Base-by-base conservation (phyloP, 345 rosid species). In the Camelina hispida region DNA sequence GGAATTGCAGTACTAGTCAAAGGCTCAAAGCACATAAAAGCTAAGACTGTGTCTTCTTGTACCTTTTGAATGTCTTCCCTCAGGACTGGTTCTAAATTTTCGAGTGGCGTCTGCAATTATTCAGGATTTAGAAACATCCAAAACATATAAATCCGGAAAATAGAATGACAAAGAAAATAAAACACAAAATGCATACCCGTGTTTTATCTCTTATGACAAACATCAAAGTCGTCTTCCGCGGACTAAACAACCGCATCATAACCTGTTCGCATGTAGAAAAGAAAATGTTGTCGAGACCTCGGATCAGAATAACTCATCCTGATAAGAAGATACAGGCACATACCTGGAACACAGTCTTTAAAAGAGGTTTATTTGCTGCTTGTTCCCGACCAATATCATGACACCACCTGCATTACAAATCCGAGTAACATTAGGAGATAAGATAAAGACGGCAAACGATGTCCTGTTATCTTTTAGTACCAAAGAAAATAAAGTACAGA, bases 371-470 rank as follows among this genome's bases (percentile, higher is more conserved):
- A 69, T 95, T 95, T 80, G 99, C 99, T 82, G 99, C 99, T 91
- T 95, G 99, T 82, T 95, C 99, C 18, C 99, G 97, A 65, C 99
- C 99, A 80, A 95, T 95, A 87, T 93, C 99, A 73, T 95, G 99
- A 79, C 99, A 95, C 99, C 99, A 93, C 99, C 99, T 95, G 81
- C 34, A 65, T 51, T 22, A 68, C 71, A 79, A 55, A 80, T 66
- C 52, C 73, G 50, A 61, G 69, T 35, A 51, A 66, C 22, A 80
- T 46, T 50, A 32, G 7, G 14, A 66, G 10, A 38, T 55, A 48
- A 62, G 70, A 55, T 16, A n/a, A 23, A 76, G 16, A 60, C 3
- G 4, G 66, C 25, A 71, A 42, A 34, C 11, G 57, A 80, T 1
- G 40, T 23, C 42, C 12, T 20, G 17, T 28, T 69, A 44, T 66